A percentile compares a stretch with the other conserved stretches of the same genome.
Conservation (phyloP, 2,329 filamentous ascomycete species). For the Aspergillus jensenii region DNA sequence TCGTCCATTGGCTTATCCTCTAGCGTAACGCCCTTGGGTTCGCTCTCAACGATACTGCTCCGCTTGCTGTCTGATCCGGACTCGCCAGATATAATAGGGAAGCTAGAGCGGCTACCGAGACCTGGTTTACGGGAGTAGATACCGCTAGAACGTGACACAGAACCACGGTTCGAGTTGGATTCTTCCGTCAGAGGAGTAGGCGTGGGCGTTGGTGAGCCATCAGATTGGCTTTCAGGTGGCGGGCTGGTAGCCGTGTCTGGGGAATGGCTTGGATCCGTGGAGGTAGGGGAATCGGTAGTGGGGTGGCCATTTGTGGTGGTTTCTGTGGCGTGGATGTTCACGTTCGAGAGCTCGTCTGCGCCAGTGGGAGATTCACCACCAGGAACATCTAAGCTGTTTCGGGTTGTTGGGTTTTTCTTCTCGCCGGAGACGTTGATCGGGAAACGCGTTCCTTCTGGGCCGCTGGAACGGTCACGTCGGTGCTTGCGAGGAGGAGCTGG, state of each 20-base stretch:
- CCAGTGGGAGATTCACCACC: constrained; percentile 49
- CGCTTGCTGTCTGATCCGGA: constrained; percentile 32
- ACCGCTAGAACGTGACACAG: constrained; percentile 55
- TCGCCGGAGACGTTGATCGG: constrained; percentile 70
- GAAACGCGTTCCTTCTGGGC: constrained; percentile 76
- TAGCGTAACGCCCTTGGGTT: constrained; percentile 60
- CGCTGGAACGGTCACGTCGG: constrained; percentile 76
- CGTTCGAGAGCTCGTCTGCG: constrained; percentile 30
- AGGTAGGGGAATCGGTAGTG: constrained; percentile 32
- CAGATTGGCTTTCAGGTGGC: constrained; percentile 30
- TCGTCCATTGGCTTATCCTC: constrained; percentile 76
- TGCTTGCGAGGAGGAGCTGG: constrained; percentile 60
- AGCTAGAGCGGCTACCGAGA: constrained; percentile 43
- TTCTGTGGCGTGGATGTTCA: constrained; percentile 28
- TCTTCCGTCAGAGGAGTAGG: constrained; percentile 36
- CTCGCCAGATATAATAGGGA: constrained; percentile 26
- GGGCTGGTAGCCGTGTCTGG: constrained; percentile 29
- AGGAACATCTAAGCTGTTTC: constrained; percentile 80
- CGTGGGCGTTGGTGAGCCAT: constrained; percentile 37
- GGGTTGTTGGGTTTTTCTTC: constrained; percentile 48
- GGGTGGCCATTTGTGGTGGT: constrained; percentile 43
- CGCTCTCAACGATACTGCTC: constrained; percentile 38
- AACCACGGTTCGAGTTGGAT: constrained; percentile 61
- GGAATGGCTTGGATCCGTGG: constrained; percentile 24
- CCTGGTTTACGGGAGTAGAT: constrained; percentile 52